Conservation (phyloP, 495 filamentous ascomycete species). For the Talaromyces nanjingensis region DNA sequence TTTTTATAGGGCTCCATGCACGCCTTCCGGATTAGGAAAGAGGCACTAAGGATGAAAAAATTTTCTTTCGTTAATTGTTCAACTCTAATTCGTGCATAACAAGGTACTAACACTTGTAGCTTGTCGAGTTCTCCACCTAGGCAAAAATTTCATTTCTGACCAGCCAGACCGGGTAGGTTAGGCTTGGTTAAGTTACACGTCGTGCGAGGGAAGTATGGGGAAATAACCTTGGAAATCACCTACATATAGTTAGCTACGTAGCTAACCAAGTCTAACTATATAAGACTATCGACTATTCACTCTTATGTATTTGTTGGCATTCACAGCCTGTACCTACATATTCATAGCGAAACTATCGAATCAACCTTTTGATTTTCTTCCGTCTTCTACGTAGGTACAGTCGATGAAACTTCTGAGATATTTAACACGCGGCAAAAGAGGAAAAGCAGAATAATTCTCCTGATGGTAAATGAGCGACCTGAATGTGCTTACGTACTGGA, state of each 20-base stretch:
- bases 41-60: neutral
- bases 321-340: neutral
- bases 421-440: neutral
- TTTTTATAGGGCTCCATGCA: neutral
- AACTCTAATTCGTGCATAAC: neutral
- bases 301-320: neutral
- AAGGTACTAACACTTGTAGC: neutral
- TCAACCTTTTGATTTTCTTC: neutral
- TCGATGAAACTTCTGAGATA: neutral
- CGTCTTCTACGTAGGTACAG: neutral
- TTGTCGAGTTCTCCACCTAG: neutral
- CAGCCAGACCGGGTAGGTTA: neutral
- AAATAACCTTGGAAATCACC: neutral
- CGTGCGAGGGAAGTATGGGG: neutral
- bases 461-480: neutral
- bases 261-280: neutral
- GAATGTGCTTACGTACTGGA: neutral
- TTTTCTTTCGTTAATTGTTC: neutral
- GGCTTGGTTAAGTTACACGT: neutral
- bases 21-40: neutral
- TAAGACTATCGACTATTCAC: neutral
- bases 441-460: neutral
- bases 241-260: neutral
- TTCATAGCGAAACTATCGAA: neutral
- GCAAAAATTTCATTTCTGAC: neutral